Base-by-base conservation (phyloP, 2,329 filamentous ascomycete species). In the Sclerotinia subarctica region DNA sequence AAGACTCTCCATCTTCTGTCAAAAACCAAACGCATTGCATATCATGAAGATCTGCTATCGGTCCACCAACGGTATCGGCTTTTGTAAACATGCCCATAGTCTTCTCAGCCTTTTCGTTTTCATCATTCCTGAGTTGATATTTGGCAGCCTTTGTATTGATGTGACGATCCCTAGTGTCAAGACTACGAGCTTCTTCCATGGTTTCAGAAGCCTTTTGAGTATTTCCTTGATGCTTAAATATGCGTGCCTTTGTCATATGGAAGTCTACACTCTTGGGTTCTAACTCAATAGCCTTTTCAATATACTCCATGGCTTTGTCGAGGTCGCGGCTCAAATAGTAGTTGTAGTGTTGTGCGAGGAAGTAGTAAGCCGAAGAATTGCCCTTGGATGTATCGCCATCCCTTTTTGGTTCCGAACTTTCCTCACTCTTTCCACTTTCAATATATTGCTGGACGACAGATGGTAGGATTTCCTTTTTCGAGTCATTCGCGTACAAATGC, bases 21-120 rank as follows among this genome's bases (percentile, higher is more conserved):
- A 99, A 82, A 78, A 89, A 99, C 96, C 95, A 99, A 74, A 98
- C 88, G 78, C 94, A 97, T 80, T 99, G 95, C 95, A 99, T 99
- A 75, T 99, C 95, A 72, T 96, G 86, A 47, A 99, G 86, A 79
- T 99, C 95, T 59, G 90, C 91, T 52, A 99, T 82, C 5, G 96
- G 92, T 1, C 95, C 95, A 7, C 93, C 93, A 17, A 90, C 86
- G 5, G 93, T 91, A 76, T 99, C 95, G 64, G 94, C 94, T 66
- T 94, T 86, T 0, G 96, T 99, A 80, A 99, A 99, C 72, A 97
- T 86, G 71, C 93, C 92, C 84, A 98, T 93, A 0, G 93, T 97
- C 74, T 92, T 88, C 65, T 98, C 82, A 0, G 92, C 94, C 73
- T 88, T 88, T 64, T 96, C 92, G 76, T 92, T 95, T 77, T 97